These are phyloP conservation scores for Tuctoria greenei DNA, from an alignment of 176 grass and related monocot species.

Conservation along the genomic window DNA sequence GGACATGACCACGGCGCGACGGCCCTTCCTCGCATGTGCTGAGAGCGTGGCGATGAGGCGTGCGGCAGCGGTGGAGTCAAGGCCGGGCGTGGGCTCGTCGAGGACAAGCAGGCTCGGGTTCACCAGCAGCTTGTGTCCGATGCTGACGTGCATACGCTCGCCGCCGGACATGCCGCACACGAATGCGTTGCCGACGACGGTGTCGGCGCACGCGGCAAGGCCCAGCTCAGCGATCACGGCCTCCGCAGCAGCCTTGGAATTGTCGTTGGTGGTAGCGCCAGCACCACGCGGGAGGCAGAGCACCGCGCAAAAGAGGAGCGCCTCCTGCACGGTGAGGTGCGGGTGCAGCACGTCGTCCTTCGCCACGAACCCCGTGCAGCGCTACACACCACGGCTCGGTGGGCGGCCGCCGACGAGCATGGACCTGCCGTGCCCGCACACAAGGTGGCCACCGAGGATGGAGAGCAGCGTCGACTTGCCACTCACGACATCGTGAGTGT, in stretches of 20 bases:
- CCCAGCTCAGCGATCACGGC: constrained; percentile 89
- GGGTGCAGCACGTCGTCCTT: constrained; percentile 98
- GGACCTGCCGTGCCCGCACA: constrained; percentile 24
- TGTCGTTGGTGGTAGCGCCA: no score
- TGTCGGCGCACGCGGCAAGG: constrained; percentile 67
- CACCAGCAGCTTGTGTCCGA: constrained; percentile 89
- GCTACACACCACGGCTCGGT: constrained; percentile 32
- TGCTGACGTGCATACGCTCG: constrained; percentile 93
- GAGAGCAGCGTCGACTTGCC: constrained; percentile 91
- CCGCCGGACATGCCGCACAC: constrained; percentile 87
- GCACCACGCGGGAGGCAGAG: constrained; percentile 49
- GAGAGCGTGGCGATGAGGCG: constrained; percentile 62
- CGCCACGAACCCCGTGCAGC: constrained; percentile 73
- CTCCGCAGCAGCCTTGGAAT: constrained; percentile 56
- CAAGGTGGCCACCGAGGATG: constrained; percentile 65
- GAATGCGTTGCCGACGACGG: constrained; percentile 78
- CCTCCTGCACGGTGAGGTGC: constrained; percentile 86
- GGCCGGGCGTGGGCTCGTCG: constrained; percentile 91
- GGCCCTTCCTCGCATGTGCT: constrained; percentile 47
- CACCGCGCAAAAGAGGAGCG: constrained; percentile 85
- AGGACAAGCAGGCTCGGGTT: constrained; percentile 91
- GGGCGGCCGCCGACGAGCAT: constrained; percentile 51
- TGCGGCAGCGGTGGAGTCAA: constrained; percentile 79
- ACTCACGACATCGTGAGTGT: no score
- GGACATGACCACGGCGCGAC: constrained; percentile 68